Conservation (phyloP, 805 yeast genomes). For the Candida piceae region DNA sequence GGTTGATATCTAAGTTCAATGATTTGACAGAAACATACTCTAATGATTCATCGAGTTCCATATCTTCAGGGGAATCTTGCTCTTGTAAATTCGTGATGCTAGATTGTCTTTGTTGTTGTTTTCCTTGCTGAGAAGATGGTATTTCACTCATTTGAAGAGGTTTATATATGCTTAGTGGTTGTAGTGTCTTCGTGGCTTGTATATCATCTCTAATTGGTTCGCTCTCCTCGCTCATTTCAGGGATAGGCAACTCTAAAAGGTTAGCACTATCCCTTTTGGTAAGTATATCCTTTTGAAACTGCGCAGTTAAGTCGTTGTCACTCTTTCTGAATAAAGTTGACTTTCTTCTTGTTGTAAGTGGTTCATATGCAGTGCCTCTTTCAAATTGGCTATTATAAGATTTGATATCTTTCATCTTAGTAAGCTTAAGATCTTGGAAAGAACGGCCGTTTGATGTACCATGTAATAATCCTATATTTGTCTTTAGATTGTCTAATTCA, state of each 20-base stretch:
- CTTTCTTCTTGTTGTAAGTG: constrained; percentile 4
- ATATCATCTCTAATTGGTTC: background rate
- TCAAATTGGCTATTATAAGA: background rate
- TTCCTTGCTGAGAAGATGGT: background rate
- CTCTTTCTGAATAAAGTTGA: constrained; percentile 1
- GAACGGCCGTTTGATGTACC: background rate
- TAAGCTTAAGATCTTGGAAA: constrained; percentile 2
- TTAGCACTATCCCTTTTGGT: background rate
- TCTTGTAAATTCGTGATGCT: background rate
- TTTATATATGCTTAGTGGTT: background rate
- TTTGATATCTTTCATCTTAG: constrained; percentile 7
- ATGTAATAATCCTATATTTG: constrained; percentile 4
- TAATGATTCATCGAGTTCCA: background rate
- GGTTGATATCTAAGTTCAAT: too few relatives aligned
- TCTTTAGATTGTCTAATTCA: constrained; percentile 11
- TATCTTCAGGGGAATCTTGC: background rate
- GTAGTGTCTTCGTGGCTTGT: background rate
- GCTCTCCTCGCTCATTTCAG: background rate
- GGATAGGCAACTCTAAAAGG: constrained; percentile 1
- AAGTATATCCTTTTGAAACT: constrained; percentile 15
- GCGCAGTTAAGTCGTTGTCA: background rate
- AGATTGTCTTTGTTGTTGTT: constrained; percentile 1
- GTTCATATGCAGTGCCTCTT: constrained; percentile 2
- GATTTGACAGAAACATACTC: background rate
- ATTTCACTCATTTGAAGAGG: too few relatives aligned